Base-by-base conservation (phyloP, 2,329 filamentous ascomycete species). In the Pseudocercospora cruenta region DNA sequence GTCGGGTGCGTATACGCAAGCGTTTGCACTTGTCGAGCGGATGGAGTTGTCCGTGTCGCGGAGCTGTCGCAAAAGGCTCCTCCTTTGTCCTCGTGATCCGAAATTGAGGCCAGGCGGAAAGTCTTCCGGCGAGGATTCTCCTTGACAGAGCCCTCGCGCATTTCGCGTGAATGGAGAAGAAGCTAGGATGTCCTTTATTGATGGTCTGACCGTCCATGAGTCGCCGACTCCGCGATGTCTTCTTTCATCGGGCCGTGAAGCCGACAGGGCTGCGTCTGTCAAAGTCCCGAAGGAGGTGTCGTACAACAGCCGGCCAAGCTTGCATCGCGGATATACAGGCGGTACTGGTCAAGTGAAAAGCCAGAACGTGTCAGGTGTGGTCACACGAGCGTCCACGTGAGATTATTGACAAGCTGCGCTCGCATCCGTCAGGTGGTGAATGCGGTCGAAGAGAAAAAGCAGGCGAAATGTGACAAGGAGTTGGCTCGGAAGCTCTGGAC, bases 401-500 rank as follows among this genome's bases (percentile, higher is more conserved):
- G 45, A n/a, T 21, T 21, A 10, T 7, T 21, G 22, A 39, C 14
- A 39, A 31, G 28, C 28, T 31, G 28, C 28, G 28, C 28, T 31
- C 28, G 28, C 28, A 31, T 31, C 28, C 4, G 28, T 31, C 28
- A 31, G 28, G 8, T 31, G 28, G 6, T 31, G 8, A 31, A 6
- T 31, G 28, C 28, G 28, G 28, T 31, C 28, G 28, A 31, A 31
- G 28, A 31, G 28, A 31, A 31, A 47, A 19, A 19, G 45, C 45
- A 47, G 45, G 45, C 45, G 45, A 9, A 47, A 21, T 47, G 43
- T 47, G 43, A 47, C n/a, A 47, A 21, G 45, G 19, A 49, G 45
- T 21, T 49, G 45, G 45, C 45, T 49, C 45, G 45, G 45, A 49
- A 49, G 45, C 45, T 49, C 45, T 49, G 45, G 45, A 49, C 45